A percentile compares a stretch with the other conserved stretches of the same genome.
phyloP scores from a whole-genome alignment of 164 flowering plant genomes.

The Liquidambar formosana region DNA sequence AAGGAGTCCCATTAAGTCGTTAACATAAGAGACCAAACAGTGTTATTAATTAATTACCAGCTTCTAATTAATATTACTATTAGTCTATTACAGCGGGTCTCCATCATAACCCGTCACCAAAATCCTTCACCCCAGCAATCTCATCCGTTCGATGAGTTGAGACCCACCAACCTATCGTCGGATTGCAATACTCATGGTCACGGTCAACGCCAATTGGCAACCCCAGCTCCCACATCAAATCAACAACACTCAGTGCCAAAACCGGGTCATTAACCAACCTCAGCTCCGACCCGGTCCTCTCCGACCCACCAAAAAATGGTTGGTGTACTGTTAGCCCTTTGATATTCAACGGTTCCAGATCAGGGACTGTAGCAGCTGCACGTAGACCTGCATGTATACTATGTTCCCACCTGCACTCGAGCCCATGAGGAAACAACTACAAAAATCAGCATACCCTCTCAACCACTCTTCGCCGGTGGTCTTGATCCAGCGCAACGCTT shows the following conservation, averaged over 20 bases:
- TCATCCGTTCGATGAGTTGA: too few relatives aligned
- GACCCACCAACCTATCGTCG: too few relatives aligned
- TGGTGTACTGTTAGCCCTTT: constrained; percentile 27
- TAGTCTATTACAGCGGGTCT: constrained; percentile 40
- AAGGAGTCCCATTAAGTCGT: too few relatives aligned
- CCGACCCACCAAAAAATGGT: constrained; percentile 28
- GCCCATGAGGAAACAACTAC: constrained; percentile 29
- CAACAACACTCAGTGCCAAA: constrained; percentile 11
- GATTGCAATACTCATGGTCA: too few relatives aligned
- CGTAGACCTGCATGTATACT: constrained; percentile 24
- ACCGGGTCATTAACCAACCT: constrained; percentile 2
- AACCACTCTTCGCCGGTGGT: constrained; percentile 25
- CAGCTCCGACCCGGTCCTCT: constrained; percentile 22
- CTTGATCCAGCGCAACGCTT: constrained; percentile 38
- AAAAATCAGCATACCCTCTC: constrained; percentile 13
- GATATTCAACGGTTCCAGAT: constrained; percentile 20
- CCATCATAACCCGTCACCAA: too few relatives aligned
- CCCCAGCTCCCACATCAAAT: constrained; percentile 29
- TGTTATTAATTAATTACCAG: too few relatives aligned
- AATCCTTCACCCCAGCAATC: too few relatives aligned
- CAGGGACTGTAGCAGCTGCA: background rate
- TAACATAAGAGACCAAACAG: too few relatives aligned
- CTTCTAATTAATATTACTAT: too few relatives aligned
- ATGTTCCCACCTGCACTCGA: constrained; percentile 31
- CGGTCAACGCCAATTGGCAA: too few relatives aligned